These are phyloP conservation scores for Orbilia ellipsospora DNA, from an alignment of 2,329 filamentous ascomycete genomes.

Conservation along the genomic window DNA sequence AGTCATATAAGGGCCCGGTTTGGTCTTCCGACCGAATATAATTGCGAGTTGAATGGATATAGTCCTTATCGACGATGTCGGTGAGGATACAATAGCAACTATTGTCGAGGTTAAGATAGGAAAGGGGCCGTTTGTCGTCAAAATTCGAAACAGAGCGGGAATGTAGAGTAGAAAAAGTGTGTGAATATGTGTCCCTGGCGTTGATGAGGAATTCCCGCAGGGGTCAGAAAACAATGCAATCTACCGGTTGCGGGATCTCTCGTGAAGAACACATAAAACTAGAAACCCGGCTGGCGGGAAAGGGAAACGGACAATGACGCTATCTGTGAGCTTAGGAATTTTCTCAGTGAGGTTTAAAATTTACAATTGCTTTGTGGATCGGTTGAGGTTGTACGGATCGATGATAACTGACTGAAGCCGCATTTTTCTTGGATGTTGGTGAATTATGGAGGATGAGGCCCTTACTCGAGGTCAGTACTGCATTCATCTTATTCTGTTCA, in stretches of 20 bases:
- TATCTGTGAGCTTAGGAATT: constrained; percentile 9
- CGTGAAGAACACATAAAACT: not conserved
- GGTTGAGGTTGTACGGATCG: not conserved
- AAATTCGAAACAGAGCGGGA: constrained; percentile 2
- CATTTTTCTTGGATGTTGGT: too few species aligned
- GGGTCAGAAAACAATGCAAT: not conserved
- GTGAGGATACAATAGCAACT: too few species aligned
- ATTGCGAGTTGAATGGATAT: constrained; percentile 3
- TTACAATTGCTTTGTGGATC: not conserved
- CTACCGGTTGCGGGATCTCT: constrained; percentile 5
- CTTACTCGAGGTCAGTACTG: too few species aligned
- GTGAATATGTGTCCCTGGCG: not conserved
- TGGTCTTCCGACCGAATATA: not conserved
- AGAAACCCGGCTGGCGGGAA: not conserved
- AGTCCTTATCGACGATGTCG: not conserved
- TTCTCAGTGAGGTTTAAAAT: not conserved
- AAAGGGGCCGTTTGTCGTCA: not conserved
- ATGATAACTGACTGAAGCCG: too few species aligned
- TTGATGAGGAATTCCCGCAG: not conserved
- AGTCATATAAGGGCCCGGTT: too few species aligned
- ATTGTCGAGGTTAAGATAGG: not conserved
- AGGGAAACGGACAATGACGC: not conserved
- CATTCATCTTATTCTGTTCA: too few species aligned
- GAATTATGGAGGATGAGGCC: too few species aligned
- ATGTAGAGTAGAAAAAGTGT: too few species aligned